Conservation (phyloP, 192 early-diverging fungal species). For the Coemansia sp. region DNA sequence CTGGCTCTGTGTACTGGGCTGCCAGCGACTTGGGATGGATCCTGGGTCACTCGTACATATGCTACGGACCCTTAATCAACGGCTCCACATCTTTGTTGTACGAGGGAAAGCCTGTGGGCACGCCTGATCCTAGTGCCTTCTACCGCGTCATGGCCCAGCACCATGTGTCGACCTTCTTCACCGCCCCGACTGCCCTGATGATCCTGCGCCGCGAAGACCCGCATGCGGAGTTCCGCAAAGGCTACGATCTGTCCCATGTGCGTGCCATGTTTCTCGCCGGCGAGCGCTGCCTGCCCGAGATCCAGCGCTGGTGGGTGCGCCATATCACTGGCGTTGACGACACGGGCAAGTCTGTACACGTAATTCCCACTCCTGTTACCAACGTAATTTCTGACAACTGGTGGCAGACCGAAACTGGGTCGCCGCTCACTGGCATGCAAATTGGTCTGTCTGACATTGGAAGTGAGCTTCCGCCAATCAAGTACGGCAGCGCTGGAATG, state of each 20-base stretch:
- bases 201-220: slow-evolving; percentile 78
- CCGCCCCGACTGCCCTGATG: slow-evolving; percentile 82
- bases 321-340: slow-evolving; percentile 38
- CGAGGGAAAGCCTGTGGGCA: slow-evolving; percentile 83
- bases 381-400: slow-evolving; percentile 77
- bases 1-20: slow-evolving; percentile 74
- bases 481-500: slow-evolving; percentile 73
- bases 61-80: slow-evolving; percentile 75
- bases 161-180: slow-evolving; percentile 70
- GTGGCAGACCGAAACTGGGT: slow-evolving; percentile 89
- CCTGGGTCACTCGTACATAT: slow-evolving; percentile 80
- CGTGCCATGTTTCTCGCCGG: slow-evolving; percentile 74
- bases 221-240: slow-evolving; percentile 53
- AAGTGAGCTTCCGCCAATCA: slow-evolving; percentile 40
- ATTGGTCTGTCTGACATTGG: slow-evolving; percentile 53
- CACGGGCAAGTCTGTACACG: slow-evolving; percentile 20
- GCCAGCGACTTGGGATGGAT: slow-evolving; percentile 88
- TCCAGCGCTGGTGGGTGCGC: slow-evolving; percentile 60
- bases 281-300: slow-evolving; percentile 80
- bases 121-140: slow-evolving; percentile 76
- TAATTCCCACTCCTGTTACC: slow-evolving; percentile 14
- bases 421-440: slow-evolving; percentile 73
- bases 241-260: slow-evolving; percentile 66
- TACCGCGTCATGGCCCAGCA: slow-evolving; percentile 80
- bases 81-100: slow-evolving; percentile 80